phyloP scores from a whole-genome alignment of 345 rosid species.

The Odontarrhena argentea region DNA sequence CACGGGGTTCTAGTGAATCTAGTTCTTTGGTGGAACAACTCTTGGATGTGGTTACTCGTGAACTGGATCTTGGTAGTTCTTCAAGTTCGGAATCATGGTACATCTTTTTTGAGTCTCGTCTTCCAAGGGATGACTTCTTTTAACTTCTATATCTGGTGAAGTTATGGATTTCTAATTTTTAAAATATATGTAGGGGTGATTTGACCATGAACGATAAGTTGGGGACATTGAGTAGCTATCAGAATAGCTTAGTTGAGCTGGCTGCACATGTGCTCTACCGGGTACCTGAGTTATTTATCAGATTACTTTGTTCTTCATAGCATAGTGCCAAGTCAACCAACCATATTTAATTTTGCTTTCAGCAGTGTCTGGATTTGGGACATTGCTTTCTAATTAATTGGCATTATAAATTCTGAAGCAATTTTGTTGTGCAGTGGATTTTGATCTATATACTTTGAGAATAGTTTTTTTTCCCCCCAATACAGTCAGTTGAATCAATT shows the following conservation, averaged over 20 bases:
- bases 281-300: conserved; percentile 46
- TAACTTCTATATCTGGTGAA: conserved; percentile 9
- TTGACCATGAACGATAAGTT: conserved; percentile 71
- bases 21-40: conserved; percentile 73
- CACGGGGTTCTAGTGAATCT: conserved; percentile 57
- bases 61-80: conserved; percentile 73
- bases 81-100: conserved; percentile 58
- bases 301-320: conserved; percentile 19
- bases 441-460: conserved; percentile 15
- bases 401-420: conserved; percentile 21
- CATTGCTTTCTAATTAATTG: conserved; percentile 17
- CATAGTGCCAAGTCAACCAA: conserved; percentile 10
- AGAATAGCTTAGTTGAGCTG: conserved; percentile 70
- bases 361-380: conserved; percentile 24
- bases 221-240: conserved; percentile 65
- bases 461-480: neutral
- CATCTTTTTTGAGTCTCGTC: conserved; percentile 38
- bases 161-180: conserved; percentile 32
- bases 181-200: conserved; percentile 58
- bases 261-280: conserved; percentile 74
- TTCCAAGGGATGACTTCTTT: neutral
- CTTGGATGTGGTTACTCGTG: conserved; percentile 74
- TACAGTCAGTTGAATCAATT: conserved; percentile 23
- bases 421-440: conserved; percentile 9
- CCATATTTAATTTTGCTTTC: conserved; percentile 4